Evolutionary conservation across 208 protist genomes (phyloP), one percentile per base, ranked within the genome.

Genomic region (Crithidia brevicula): DNA sequence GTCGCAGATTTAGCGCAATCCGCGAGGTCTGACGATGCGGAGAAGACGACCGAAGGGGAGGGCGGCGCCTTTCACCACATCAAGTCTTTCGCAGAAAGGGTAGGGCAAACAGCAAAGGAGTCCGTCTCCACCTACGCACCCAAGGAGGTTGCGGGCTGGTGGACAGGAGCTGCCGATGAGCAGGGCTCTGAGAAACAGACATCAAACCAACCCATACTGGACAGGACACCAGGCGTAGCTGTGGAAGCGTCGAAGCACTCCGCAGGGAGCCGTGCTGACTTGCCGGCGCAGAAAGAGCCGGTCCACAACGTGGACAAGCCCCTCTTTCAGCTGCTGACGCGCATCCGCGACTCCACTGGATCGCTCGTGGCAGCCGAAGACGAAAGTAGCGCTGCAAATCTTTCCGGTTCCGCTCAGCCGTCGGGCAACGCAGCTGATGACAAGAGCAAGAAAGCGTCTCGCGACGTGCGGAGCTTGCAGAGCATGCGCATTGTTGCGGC

Each of bases 401-500:
- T 56, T 27, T 59, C 33, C 36, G 25, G 54, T 31, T 28, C 53
- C 28, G 16, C 50, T 20, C 15, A 31, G 3, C 43, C 52, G 28
- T 33, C 3, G 0, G 45, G 47, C 0, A 34, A 16, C 18, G 4
- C 36, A 47, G 27, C 54, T 15, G n/a, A 58, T 2, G 36, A 13
- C 18, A 30, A 36, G 20, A 30, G 15, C 46, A 31, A n/a, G 2
- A 50, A 30, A 10, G 6, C 43, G n/a, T 25, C 58, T 34, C 65
- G 56, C 7, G 67, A 72, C 18, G 18, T 54, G 4, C 63, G 58
- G 9, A 63, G 56, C 36, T 28, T 81, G 28, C 71, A 74, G 49
- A 79, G 69, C 45, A 71, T 85, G 59, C 74, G 78, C 13, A 56
- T 72, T 30, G 82, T 85, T 10, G 85, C 80, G 2, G 74, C 78